Evolutionary conservation across 2,329 filamentous ascomycete genomes (phyloP).

Genomic region (Ophiobolus disseminans): DNA sequence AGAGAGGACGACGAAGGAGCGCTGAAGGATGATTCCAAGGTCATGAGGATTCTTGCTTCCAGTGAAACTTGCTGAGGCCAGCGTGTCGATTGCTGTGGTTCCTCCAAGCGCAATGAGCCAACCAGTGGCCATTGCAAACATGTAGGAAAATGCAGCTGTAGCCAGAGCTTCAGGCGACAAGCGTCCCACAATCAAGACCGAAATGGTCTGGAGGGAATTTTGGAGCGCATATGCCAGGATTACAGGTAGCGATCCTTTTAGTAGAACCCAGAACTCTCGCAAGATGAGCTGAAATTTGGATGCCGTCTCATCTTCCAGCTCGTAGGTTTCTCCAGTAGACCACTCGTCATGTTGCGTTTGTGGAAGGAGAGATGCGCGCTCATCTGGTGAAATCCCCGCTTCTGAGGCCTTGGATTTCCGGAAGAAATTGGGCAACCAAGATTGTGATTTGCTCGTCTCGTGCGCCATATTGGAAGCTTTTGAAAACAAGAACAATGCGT

Average conservation of each 20-base stretch:
- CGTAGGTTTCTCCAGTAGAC: slow-evolving; percentile 45
- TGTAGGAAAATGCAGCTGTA: slow-evolving; percentile 85
- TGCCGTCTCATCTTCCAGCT: slow-evolving; percentile 46
- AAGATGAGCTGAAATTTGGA: slow-evolving; percentile 51
- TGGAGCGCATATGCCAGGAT: slow-evolving; percentile 86
- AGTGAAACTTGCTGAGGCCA: slow-evolving; percentile 83
- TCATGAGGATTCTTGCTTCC: slow-evolving; percentile 79
- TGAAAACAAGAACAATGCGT: not conserved
- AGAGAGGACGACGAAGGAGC: slow-evolving; percentile 74
- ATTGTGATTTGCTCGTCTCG: slow-evolving; percentile 22
- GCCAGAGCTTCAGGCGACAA: slow-evolving; percentile 81
- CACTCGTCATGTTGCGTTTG: slow-evolving; percentile 48
- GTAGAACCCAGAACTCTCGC: slow-evolving; percentile 70
- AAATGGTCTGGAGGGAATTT: slow-evolving; percentile 83
- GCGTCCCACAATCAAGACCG: slow-evolving; percentile 80
- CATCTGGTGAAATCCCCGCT: slow-evolving; percentile 42
- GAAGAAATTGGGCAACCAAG: slow-evolving; percentile 42
- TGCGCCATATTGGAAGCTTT: slow-evolving; percentile 27
- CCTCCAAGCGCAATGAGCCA: slow-evolving; percentile 88
- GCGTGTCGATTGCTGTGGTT: slow-evolving; percentile 83
- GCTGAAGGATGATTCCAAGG: slow-evolving; percentile 78
- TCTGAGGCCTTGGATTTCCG: slow-evolving; percentile 26
- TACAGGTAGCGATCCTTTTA: slow-evolving; percentile 75
- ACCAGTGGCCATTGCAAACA: slow-evolving; percentile 90
- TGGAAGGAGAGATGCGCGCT: slow-evolving; percentile 54